Conservation (phyloP, 352 stramenopile species). For the Aphanomyces stellatus region DNA sequence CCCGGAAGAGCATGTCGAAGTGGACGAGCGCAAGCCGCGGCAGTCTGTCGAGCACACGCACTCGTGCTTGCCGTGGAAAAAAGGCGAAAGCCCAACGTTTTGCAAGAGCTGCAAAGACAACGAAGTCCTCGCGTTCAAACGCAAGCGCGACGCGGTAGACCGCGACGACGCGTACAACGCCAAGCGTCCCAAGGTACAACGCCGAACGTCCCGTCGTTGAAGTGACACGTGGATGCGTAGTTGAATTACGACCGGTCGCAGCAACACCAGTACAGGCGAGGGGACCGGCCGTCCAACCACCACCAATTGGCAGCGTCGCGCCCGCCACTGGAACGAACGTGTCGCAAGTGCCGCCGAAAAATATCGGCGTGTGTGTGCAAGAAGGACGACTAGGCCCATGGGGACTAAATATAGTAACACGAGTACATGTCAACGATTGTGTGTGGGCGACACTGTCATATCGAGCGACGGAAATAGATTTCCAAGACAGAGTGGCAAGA, state of each 20-base stretch:
- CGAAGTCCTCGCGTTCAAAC: neutral
- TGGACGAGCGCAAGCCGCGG: neutral
- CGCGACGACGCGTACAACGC: constrained; percentile 1
- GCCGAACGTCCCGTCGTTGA: neutral
- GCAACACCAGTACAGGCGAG: neutral
- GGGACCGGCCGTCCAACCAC: neutral
- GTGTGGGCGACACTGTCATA: neutral
- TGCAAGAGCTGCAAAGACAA: constrained; percentile 13
- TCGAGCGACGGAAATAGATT: neutral
- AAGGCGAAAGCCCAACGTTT: neutral
- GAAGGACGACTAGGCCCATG: neutral
- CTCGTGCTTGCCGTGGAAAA: neutral
- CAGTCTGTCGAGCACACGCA: neutral
- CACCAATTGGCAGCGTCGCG: neutral
- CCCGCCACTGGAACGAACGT: neutral
- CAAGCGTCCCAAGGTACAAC: neutral
- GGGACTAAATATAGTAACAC: neutral
- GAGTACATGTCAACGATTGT: no score
- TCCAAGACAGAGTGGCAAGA: no score
- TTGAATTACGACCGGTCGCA: neutral
- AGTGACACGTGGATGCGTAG: neutral
- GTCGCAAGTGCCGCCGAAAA: constrained; percentile 15
- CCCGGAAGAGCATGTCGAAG: neutral
- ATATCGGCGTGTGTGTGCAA: constrained; percentile 4
- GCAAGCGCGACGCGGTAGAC: neutral